phyloP scores from a whole-genome alignment of 441 rosid genomes.

The Adansonia rubrostipa region DNA sequence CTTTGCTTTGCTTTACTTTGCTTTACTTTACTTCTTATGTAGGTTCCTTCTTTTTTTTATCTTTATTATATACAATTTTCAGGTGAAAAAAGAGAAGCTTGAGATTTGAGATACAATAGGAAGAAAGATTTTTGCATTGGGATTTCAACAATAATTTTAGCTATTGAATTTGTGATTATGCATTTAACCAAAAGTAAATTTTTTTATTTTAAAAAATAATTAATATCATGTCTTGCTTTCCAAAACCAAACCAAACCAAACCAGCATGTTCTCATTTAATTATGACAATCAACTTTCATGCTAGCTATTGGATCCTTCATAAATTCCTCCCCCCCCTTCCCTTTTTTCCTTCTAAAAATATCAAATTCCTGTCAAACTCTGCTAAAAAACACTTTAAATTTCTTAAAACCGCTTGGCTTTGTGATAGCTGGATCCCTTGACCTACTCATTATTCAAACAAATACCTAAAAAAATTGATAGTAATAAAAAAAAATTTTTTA shows the following conservation, averaged over 20 bases:
- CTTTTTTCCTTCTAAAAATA: too few relatives aligned
- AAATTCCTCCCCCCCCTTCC: too few relatives aligned
- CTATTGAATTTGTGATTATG: background rate
- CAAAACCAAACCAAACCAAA: background rate
- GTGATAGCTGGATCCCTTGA: slow-evolving; percentile 14
- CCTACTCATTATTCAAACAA: slow-evolving; percentile 24
- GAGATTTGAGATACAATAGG: background rate
- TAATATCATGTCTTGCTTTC: too few relatives aligned
- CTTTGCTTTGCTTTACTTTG: background rate
- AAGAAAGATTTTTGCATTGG: background rate
- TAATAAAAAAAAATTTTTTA: too few relatives aligned
- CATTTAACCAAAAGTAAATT: background rate
- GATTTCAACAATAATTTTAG: background rate
- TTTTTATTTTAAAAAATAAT: too few relatives aligned
- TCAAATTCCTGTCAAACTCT: slow-evolving; percentile 18
- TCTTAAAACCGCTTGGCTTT: background rate
- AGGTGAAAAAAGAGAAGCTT: background rate
- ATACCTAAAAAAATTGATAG: background rate
- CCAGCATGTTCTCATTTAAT: slow-evolving; percentile 25
- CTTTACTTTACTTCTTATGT: background rate
- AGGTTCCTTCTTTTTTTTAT: background rate
- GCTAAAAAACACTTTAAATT: background rate
- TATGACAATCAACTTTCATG: slow-evolving; percentile 29
- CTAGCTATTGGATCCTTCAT: background rate
- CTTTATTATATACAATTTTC: background rate